Evolutionary conservation across 2,329 filamentous ascomycete genomes (phyloP).

Genomic region (Penicillium corylophilum): DNA sequence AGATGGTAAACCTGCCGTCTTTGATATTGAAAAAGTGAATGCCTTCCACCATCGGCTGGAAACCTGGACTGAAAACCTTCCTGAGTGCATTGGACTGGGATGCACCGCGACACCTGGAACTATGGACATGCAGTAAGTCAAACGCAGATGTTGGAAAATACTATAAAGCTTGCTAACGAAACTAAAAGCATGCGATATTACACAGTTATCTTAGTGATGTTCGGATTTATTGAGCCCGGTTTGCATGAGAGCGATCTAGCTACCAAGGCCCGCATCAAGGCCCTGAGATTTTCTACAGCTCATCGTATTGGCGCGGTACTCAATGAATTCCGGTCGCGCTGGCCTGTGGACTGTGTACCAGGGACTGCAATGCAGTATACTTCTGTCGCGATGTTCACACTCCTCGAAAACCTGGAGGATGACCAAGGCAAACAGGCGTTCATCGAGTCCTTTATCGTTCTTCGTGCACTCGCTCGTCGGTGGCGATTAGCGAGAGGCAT

Average conservation of each 20-base stretch:
- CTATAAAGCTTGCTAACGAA: neutral
- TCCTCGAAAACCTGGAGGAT: constrained; percentile 19
- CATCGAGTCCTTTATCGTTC: constrained; percentile 14
- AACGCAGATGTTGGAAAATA: neutral
- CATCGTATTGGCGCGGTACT: neutral
- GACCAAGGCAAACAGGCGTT: constrained; percentile 14
- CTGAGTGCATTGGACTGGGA: neutral
- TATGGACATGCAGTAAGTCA: neutral
- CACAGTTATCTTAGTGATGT: neutral
- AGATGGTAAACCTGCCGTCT: neutral
- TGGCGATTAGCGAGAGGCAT: constrained; percentile 22
- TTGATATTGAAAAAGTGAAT: neutral
- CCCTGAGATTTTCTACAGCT: neutral
- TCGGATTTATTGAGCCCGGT: neutral
- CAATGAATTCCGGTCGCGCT: neutral
- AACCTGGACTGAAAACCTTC: neutral
- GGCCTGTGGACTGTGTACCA: neutral
- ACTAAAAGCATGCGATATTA: neutral
- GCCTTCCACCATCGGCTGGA: neutral
- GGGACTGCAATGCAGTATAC: constrained; percentile 20
- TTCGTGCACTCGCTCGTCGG: constrained; percentile 14
- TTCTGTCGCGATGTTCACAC: constrained; percentile 22
- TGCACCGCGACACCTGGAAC: neutral
- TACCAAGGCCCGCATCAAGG: neutral
- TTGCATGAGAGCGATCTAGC: neutral